Evolutionary conservation across 2,329 filamentous ascomycete genomes (phyloP).

Genomic region (Chaetomium globosum): DNA sequence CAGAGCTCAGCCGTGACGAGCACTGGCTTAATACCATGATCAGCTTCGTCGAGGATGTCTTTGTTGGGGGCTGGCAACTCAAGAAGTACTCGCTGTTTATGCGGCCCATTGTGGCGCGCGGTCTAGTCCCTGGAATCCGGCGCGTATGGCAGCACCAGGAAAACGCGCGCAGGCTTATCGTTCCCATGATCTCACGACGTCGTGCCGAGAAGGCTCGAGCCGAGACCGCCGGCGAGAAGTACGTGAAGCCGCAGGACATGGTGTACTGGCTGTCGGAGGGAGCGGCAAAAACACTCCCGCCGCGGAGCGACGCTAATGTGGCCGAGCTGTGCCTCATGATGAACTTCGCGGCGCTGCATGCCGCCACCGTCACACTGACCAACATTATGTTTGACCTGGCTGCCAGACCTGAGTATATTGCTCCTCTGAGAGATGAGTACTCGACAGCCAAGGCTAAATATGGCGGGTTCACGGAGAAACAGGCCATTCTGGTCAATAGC

Average conservation of each 20-base stretch:
- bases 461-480: not conserved
- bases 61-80: conserved; percentile 1
- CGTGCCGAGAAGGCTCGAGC: not conserved
- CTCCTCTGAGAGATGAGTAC: not conserved
- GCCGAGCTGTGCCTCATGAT: conserved; percentile 3
- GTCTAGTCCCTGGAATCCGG: not conserved
- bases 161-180: not conserved
- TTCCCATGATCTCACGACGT: not conserved
- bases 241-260: conserved; percentile 6
- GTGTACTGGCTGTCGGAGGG: conserved; percentile 2
- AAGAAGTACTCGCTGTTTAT: conserved; percentile 2
- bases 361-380: not conserved
- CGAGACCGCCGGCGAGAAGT: not conserved
- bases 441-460: not conserved
- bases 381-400: conserved; percentile 3
- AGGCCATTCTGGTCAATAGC: conserved; percentile 2
- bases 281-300: not conserved
- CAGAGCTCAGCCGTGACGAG: conserved; percentile 1
- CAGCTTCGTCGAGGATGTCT: not conserved
- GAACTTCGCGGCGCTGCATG: conserved; percentile 1
- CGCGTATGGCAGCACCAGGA: conserved; percentile 3
- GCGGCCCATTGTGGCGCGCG: conserved; percentile 1
- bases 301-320: not conserved
- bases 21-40: not conserved
- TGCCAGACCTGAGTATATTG: not conserved